Evolutionary conservation across 1,284 basidiomycete species (phyloP).

Genomic region (Ganoderma multipileum): DNA sequence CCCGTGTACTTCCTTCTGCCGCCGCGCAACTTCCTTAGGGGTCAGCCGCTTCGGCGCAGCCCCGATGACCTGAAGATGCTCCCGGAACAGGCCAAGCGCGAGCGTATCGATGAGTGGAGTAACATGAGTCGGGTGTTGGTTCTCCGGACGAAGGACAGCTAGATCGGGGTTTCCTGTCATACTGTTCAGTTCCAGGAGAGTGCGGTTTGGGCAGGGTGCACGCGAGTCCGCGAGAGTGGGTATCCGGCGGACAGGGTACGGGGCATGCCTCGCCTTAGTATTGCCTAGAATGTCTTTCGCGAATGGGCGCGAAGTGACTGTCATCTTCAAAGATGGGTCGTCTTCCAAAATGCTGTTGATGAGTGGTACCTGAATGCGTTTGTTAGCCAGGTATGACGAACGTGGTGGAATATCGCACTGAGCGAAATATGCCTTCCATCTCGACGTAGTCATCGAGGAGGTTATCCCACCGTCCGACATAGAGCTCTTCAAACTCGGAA

Average conservation of each 20-base stretch:
- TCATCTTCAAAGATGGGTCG: background rate
- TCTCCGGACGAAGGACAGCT: constrained; percentile 58
- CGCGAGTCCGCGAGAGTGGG: background rate
- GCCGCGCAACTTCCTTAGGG: constrained; percentile 18
- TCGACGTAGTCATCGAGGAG: constrained; percentile 14
- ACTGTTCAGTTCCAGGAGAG: background rate
- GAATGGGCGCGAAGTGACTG: constrained; percentile 8
- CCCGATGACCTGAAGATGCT: constrained; percentile 60
- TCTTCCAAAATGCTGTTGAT: constrained; percentile 12
- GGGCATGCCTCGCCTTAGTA: too few relatives aligned
- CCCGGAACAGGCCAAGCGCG: constrained; percentile 56
- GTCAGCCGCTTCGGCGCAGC: constrained; percentile 38
- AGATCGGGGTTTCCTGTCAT: constrained; percentile 54
- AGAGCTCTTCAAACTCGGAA: constrained; percentile 22
- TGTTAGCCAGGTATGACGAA: background rate
- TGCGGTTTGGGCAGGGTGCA: background rate
- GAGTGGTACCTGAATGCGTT: constrained; percentile 12
- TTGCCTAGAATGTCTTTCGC: background rate
- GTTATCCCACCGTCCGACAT: constrained; percentile 24
- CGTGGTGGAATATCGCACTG: constrained; percentile 17
- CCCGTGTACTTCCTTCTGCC: constrained; percentile 11
- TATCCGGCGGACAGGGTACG: background rate
- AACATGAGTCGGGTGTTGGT: constrained; percentile 63
- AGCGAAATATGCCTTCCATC: constrained; percentile 19
- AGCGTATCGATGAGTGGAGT: constrained; percentile 62